A percentile compares a stretch with the other conserved stretches of the same genome.
Evolutionary conservation across 306 rosid genomes (phyloP).

Genomic region (Cucumis melo): DNA sequence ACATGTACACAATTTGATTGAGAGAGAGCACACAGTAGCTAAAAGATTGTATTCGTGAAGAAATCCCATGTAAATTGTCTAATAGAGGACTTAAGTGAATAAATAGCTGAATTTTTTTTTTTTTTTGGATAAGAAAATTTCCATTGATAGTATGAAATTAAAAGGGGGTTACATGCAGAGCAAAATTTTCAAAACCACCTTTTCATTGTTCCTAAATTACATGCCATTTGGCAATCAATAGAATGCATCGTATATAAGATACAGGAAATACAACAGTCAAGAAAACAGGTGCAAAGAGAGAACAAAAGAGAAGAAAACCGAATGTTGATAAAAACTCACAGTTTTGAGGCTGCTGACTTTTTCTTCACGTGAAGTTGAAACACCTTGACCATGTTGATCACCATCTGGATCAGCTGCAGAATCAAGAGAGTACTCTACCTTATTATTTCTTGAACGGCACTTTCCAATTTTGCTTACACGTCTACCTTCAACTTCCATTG

Average conservation of each 20-base stretch:
- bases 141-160: too few relatives aligned
- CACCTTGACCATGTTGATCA: conserved; percentile 67
- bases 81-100: background rate
- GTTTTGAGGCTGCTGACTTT: conserved; percentile 96
- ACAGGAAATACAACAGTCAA: conserved; percentile 1
- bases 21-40: background rate
- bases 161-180: background rate
- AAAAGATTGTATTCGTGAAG: background rate
- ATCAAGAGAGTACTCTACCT: conserved; percentile 59
- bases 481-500: conserved; percentile 50
- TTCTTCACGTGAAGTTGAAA: conserved; percentile 79
- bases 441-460: conserved; percentile 58
- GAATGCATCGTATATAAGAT: background rate
- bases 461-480: conserved; percentile 47
- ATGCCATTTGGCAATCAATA: background rate
- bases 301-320: background rate
- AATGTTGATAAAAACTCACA: conserved; percentile 32
- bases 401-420: conserved; percentile 68
- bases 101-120: background rate
- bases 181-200: background rate
- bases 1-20: background rate
- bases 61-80: background rate
- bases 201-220: background rate
- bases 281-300: background rate
- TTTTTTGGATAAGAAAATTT: too few relatives aligned